phyloP scores from a whole-genome alignment of 176 grass and related monocot genomes.

The Calamus simplicifolius region DNA sequence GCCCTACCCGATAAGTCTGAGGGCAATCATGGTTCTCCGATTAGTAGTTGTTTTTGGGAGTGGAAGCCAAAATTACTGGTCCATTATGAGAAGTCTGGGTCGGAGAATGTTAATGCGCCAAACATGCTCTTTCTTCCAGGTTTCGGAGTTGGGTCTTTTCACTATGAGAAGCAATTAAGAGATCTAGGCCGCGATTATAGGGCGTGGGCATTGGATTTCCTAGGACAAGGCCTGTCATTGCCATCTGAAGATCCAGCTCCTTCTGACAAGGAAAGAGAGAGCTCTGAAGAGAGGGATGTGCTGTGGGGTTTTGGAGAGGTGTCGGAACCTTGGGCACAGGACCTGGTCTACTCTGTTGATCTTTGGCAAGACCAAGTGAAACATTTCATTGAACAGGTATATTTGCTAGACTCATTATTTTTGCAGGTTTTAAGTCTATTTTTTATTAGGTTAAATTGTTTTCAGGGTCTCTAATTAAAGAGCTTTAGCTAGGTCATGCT shows the following conservation, averaged over 20 bases:
- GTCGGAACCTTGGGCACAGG: constrained; percentile 71
- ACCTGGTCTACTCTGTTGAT: constrained; percentile 73
- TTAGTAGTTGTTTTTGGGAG: constrained; percentile 78
- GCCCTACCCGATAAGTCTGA: constrained; percentile 41
- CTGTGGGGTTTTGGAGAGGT: constrained; percentile 90
- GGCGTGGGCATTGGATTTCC: constrained; percentile 94
- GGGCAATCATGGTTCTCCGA: constrained; percentile 30
- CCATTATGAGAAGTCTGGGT: constrained; percentile 75
- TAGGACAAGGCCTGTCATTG: constrained; percentile 86
- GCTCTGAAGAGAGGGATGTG: background rate
- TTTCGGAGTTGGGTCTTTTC: constrained; percentile 79
- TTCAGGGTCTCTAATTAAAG: too few relatives aligned
- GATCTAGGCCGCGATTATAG: constrained; percentile 70
- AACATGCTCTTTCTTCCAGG: constrained; percentile 91
- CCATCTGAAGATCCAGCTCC: constrained; percentile 79
- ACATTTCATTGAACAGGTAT: constrained; percentile 83
- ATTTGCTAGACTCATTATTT: background rate
- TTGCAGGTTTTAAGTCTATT: too few relatives aligned
- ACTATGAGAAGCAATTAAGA: constrained; percentile 85
- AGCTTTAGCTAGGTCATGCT: too few relatives aligned
- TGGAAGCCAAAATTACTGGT: constrained; percentile 80
- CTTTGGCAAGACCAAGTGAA: constrained; percentile 84
- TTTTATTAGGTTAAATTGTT: too few relatives aligned
- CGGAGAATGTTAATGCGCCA: constrained; percentile 53
- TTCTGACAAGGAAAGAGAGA: background rate